Evolutionary conservation across 2,329 filamentous ascomycete species (phyloP).

Genomic region (Talaromyces piceae): DNA sequence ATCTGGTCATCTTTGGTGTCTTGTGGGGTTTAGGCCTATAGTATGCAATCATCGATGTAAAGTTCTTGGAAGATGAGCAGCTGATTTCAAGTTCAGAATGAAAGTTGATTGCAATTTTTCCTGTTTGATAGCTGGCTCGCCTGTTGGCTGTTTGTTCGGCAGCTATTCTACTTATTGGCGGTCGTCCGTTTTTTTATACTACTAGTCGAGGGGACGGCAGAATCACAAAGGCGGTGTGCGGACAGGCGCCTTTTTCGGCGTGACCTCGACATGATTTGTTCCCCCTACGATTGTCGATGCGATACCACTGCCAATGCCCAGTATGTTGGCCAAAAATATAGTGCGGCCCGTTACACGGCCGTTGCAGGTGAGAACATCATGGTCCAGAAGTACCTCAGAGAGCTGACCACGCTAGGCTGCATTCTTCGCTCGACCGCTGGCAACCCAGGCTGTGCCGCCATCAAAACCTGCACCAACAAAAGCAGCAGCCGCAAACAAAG

Average conservation of each 20-base stretch:
- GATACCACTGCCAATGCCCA: neutral
- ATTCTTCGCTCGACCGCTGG: slow-evolving; percentile 7
- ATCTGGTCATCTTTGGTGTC: too few species aligned
- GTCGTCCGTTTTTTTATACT: too few species aligned
- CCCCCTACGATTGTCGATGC: neutral
- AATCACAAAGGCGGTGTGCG: neutral
- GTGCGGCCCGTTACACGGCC: slow-evolving; percentile 1
- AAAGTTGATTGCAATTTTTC: too few species aligned
- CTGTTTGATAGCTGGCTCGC: too few species aligned
- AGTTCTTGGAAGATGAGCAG: too few species aligned
- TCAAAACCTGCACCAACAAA: slow-evolving; percentile 1
- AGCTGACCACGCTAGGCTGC: slow-evolving; percentile 6
- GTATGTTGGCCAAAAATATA: slow-evolving; percentile 6
- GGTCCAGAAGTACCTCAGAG: neutral
- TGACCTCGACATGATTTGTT: neutral
- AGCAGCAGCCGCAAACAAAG: neutral
- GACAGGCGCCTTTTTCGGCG: neutral
- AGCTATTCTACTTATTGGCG: too few species aligned
- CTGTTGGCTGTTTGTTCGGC: too few species aligned
- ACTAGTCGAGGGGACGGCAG: too few species aligned
- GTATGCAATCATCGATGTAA: too few species aligned
- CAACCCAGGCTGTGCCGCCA: slow-evolving; percentile 4
- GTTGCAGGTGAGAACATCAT: slow-evolving; percentile 2
- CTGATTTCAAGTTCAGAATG: too few species aligned
- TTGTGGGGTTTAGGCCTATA: too few species aligned